Conservation (phyloP, 2,329 filamentous ascomycete species). For the Bertia moriformis region DNA sequence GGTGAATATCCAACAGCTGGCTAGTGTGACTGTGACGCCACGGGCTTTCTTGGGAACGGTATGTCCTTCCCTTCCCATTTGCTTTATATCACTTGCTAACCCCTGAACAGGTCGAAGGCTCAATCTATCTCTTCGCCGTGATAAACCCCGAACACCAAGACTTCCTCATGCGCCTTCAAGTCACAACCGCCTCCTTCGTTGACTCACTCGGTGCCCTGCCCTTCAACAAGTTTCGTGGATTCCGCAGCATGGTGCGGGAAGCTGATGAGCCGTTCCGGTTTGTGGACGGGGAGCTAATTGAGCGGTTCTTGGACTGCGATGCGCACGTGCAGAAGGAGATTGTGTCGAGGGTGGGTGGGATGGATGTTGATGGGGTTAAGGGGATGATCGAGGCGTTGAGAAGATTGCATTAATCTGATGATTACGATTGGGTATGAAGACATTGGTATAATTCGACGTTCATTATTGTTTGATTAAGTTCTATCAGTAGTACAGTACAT, state of each 20-base stretch:
- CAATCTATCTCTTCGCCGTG: conserved; percentile 75
- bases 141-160: conserved; percentile 63
- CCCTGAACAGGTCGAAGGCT: conserved; percentile 62
- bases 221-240: conserved; percentile 71
- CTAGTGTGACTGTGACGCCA: conserved; percentile 58
- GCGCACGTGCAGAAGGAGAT: conserved; percentile 38
- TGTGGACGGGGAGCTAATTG: conserved; percentile 81
- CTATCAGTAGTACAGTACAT: too few relatives aligned
- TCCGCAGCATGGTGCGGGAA: conserved; percentile 57
- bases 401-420: conserved; percentile 40
- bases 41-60: conserved; percentile 82
- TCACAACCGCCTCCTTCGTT: conserved; percentile 50
- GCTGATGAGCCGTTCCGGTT: conserved; percentile 71
- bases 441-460: too few relatives aligned
- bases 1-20: conserved; percentile 50
- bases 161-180: conserved; percentile 69
- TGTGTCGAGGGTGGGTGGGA: conserved; percentile 36
- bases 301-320: conserved; percentile 63
- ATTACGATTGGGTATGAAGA: not conserved
- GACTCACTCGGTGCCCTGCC: conserved; percentile 57
- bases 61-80: conserved; percentile 18
- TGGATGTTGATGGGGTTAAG: conserved; percentile 46
- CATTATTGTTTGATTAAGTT: too few relatives aligned
- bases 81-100: conserved; percentile 2
- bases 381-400: conserved; percentile 47